A percentile compares a stretch with the other conserved stretches of the same genome.
Evolutionary conservation across 2,329 filamentous ascomycete genomes (phyloP).

Genomic region (Proliferodiscus dingleyae): DNA sequence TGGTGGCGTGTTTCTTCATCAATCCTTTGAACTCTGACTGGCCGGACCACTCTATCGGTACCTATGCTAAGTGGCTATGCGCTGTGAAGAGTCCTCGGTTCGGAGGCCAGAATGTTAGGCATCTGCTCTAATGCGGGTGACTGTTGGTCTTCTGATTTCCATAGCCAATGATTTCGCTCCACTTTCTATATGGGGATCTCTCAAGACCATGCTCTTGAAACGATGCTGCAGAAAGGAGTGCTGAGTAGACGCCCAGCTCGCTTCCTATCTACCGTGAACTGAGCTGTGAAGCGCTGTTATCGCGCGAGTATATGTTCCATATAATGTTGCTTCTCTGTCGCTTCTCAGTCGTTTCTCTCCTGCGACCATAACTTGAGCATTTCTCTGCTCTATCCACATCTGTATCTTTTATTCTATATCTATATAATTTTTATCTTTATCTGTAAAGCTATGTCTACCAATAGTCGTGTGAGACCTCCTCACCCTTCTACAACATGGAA

Average conservation of each 20-base stretch:
- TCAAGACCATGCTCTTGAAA: neutral
- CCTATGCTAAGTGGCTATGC: too few relatives aligned
- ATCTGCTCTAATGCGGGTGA: too few relatives aligned
- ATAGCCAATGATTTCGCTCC: neutral
- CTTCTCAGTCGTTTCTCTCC: neutral
- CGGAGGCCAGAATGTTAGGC: too few relatives aligned
- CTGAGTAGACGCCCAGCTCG: neutral
- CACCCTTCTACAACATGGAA: neutral
- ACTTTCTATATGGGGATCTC: neutral
- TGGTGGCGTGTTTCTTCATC: neutral
- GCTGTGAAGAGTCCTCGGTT: too few relatives aligned
- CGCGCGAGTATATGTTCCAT: neutral
- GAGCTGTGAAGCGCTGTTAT: neutral
- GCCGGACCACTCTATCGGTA: too few relatives aligned
- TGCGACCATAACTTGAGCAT: neutral
- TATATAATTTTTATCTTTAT: neutral
- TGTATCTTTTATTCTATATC: neutral
- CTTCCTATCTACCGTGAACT: neutral
- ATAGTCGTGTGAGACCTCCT: too few relatives aligned
- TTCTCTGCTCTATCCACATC: neutral
- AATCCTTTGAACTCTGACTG: neutral
- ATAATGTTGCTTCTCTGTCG: neutral
- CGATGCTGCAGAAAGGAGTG: neutral
- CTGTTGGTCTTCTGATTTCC: too few relatives aligned
- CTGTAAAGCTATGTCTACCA: too few relatives aligned